Percentiles rank a stretch among this genome's conserved stretches.
Conservation (phyloP, 2,329 filamentous ascomycete genomes). For the Diplodia sapinea region DNA sequence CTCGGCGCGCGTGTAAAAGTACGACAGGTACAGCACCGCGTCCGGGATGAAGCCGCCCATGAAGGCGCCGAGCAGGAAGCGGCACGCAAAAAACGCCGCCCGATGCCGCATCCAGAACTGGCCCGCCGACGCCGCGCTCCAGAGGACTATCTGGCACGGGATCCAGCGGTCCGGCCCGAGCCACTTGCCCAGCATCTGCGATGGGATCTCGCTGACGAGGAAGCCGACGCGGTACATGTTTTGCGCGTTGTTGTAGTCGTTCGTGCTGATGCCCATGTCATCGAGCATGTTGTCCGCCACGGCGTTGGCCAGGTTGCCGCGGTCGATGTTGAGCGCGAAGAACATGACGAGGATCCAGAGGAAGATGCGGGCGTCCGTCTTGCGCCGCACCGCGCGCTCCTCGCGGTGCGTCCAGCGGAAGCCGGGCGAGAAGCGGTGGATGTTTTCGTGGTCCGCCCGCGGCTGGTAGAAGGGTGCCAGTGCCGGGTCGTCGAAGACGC, state of each 20-base stretch:
- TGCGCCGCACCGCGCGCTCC: conserved; percentile 61
- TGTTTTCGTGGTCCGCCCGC: conserved; percentile 63
- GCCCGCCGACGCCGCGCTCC: conserved; percentile 68
- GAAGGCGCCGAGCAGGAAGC: conserved; percentile 56
- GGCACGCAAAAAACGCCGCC: conserved; percentile 45
- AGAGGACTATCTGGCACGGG: conserved; percentile 64
- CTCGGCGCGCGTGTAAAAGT: conserved; percentile 65
- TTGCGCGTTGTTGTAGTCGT: conserved; percentile 49
- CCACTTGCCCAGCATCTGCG: conserved; percentile 55
- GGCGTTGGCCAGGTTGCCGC: conserved; percentile 52
- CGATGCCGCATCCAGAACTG: conserved; percentile 18
- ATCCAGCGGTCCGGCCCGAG: conserved; percentile 56
- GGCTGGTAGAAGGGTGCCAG: conserved; percentile 64
- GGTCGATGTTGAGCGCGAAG: conserved; percentile 60
- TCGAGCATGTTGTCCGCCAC: conserved; percentile 44
- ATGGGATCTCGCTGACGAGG: conserved; percentile 58
- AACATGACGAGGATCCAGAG: conserved; percentile 61
- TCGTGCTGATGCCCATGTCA: conserved; percentile 44
- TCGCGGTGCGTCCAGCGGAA: conserved; percentile 63
- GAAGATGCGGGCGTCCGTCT: conserved; percentile 59
- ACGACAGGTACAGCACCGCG: conserved; percentile 68
- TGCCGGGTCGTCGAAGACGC: conserved; percentile 56
- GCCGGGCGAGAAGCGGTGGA: conserved; percentile 63
- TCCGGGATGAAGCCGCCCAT: conserved; percentile 66
- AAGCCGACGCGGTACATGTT: conserved; percentile 80